Evolutionary conservation across 148 eudicot genomes (phyloP).

Genomic region (Fagopyrum esculentum): DNA sequence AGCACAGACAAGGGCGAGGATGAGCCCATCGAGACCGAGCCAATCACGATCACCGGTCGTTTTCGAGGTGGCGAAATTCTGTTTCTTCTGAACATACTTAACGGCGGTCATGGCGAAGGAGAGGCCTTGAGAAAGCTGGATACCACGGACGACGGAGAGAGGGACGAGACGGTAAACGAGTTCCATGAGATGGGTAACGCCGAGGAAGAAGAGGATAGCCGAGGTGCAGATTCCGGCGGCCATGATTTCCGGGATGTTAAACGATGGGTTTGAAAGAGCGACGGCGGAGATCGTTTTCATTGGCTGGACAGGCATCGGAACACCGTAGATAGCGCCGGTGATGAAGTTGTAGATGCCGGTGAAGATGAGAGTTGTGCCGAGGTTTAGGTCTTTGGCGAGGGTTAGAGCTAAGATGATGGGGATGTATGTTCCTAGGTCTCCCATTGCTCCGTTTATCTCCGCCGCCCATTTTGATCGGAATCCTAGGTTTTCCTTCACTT

Average conservation of each 20-base stretch:
- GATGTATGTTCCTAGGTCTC: constrained; percentile 85
- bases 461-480: constrained; percentile 62
- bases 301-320: constrained; percentile 98
- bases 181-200: constrained; percentile 71
- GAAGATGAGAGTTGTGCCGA: constrained; percentile 87
- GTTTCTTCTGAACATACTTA: constrained; percentile 59
- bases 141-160: constrained; percentile 73
- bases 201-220: constrained; percentile 49
- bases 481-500: constrained; percentile 36
- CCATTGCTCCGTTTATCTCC: constrained; percentile 88
- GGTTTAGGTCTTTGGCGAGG: constrained; percentile 56
- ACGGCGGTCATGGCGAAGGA: constrained; percentile 78
- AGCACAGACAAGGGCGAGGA: constrained; percentile 65
- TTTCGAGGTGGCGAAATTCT: constrained; percentile 63
- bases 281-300: constrained; percentile 89
- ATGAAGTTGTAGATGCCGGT: constrained; percentile 65
- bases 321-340: constrained; percentile 72
- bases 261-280: constrained; percentile 54
- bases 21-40: constrained; percentile 77
- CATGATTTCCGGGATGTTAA: constrained; percentile 68
- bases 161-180: constrained; percentile 67
- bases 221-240: constrained; percentile 81
- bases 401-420: constrained; percentile 76
- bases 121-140: constrained; percentile 81
- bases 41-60: constrained; percentile 50